Evolutionary conservation across 805 yeast species (phyloP).

Genomic region (Candida chilensis): DNA sequence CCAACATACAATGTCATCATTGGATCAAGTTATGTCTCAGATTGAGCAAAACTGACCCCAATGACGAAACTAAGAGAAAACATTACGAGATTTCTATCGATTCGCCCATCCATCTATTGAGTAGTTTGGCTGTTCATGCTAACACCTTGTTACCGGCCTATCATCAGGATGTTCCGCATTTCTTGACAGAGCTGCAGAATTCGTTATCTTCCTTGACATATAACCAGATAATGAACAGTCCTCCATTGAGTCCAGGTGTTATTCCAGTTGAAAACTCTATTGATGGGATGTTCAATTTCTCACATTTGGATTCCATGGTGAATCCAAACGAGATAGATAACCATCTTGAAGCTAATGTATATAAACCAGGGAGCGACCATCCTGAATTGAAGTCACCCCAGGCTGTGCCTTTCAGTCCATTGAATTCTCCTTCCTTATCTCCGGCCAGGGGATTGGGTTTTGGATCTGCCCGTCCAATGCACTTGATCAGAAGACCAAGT

Average conservation of each 20-base stretch:
- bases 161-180: constrained; percentile 25
- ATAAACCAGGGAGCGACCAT: constrained; percentile 41
- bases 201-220: constrained; percentile 1
- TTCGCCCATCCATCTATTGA: constrained; percentile 81
- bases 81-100: constrained; percentile 94
- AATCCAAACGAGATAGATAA: constrained; percentile 26
- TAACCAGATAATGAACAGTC: constrained; percentile 24
- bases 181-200: constrained; percentile 3
- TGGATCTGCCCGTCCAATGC: constrained; percentile 56
- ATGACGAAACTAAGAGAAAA: constrained; percentile 52
- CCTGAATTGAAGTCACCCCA: constrained; percentile 50
- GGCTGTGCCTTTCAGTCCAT: constrained; percentile 51
- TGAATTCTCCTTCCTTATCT: constrained; percentile 7
- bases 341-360: constrained; percentile 37
- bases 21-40: constrained; percentile 91
- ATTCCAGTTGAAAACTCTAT: constrained; percentile 29
- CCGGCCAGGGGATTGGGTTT: neutral
- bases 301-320: constrained; percentile 16
- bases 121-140: constrained; percentile 72
- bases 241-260: constrained; percentile 49
- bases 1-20: constrained; percentile 80
- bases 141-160: constrained; percentile 74
- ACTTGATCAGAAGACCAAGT: constrained; percentile 43
- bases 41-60: constrained; percentile 57
- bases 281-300: constrained; percentile 11